phyloP scores from a whole-genome alignment of 345 rosid genomes.

The Mercurialis annua region DNA sequence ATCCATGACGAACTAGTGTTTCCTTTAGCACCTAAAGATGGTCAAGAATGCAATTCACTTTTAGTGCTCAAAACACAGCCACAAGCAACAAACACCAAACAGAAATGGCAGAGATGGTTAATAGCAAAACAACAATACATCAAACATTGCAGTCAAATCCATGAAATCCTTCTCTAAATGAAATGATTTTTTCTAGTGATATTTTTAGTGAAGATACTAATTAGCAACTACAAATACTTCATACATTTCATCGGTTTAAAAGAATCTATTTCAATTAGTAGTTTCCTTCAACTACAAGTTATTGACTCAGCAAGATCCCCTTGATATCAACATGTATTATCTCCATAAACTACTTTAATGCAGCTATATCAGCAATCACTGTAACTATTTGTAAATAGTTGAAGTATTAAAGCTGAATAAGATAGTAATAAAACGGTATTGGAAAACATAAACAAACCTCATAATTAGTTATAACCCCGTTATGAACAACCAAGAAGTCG shows the following conservation, averaged over 20 bases:
- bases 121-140: background rate
- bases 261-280: background rate
- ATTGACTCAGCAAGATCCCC: background rate
- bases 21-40: slow-evolving; percentile 67
- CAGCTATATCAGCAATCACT: too few relatives aligned
- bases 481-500: slow-evolving; percentile 92
- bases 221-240: background rate
- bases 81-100: background rate
- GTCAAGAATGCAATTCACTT: background rate
- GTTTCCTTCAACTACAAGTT: background rate
- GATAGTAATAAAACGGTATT: background rate
- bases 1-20: slow-evolving; percentile 77
- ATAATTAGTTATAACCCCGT: slow-evolving; percentile 84
- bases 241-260: background rate
- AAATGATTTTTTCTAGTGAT: background rate
- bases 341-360: too few relatives aligned
- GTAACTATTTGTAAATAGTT: too few relatives aligned
- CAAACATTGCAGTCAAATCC: background rate
- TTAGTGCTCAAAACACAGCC: background rate
- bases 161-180: background rate
- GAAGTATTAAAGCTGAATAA: too few relatives aligned
- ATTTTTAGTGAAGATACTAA: background rate
- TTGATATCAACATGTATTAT: background rate
- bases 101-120: background rate
- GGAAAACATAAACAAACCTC: slow-evolving; percentile 68